These are phyloP conservation scores for Hypoxylon sp. DNA, from an alignment of 2,329 filamentous ascomycete species.

Conservation along the genomic window DNA sequence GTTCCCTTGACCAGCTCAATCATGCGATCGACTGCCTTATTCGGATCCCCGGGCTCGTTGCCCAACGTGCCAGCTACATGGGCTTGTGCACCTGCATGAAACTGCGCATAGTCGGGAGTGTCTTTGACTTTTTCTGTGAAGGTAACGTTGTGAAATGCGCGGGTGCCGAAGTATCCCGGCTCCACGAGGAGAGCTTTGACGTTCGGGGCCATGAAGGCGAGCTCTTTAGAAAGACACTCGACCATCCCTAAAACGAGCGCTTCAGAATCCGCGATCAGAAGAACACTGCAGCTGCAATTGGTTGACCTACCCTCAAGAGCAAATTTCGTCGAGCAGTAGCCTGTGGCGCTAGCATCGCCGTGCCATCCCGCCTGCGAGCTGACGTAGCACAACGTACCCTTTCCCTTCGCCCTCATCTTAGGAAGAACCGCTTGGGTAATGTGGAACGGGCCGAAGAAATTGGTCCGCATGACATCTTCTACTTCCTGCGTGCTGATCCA, in stretches of 20 bases:
- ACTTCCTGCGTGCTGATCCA: constrained; percentile 47
- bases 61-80: constrained; percentile 49
- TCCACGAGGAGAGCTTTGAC: constrained; percentile 56
- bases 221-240: constrained; percentile 51
- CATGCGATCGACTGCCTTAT: constrained; percentile 58
- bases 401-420: constrained; percentile 46
- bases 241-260: constrained; percentile 42
- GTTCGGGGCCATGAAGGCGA: constrained; percentile 47
- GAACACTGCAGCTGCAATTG: too few relatives aligned
- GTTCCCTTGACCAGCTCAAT: constrained; percentile 66
- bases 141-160: constrained; percentile 53
- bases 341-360: constrained; percentile 47
- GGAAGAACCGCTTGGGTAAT: constrained; percentile 53
- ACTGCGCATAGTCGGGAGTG: constrained; percentile 47
- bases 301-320: too few relatives aligned
- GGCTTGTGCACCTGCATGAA: constrained; percentile 48
- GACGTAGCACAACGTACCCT: constrained; percentile 52
- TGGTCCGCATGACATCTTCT: constrained; percentile 50
- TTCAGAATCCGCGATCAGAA: background rate
- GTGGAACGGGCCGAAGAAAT: constrained; percentile 55
- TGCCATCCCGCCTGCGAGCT: constrained; percentile 53
- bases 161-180: constrained; percentile 58
- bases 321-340: constrained; percentile 44
- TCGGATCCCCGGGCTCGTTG: constrained; percentile 53
- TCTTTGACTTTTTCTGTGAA: constrained; percentile 42